These are phyloP conservation scores for Seminavis robusta DNA, from an alignment of 108 stramenopile species.

Conservation along the genomic window DNA sequence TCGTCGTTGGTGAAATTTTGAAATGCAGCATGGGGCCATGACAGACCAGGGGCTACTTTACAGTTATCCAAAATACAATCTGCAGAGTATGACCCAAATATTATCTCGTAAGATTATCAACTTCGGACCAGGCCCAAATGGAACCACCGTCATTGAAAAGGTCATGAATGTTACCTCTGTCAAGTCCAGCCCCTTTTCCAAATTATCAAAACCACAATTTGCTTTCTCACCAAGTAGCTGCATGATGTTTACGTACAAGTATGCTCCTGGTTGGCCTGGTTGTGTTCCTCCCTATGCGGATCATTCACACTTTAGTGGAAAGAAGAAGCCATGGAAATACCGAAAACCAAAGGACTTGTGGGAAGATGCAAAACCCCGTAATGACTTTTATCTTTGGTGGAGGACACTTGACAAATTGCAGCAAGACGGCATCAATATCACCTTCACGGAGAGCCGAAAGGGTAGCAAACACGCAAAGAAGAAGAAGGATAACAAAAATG, in stretches of 20 bases:
- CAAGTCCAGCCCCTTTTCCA: too few species aligned
- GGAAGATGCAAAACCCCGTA: too few species aligned
- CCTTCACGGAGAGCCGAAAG: too few species aligned
- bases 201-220: background rate
- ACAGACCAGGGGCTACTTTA: conserved; percentile 57
- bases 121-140: background rate
- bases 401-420: too few species aligned
- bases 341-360: too few species aligned
- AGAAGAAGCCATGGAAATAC: conserved; percentile 46
- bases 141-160: background rate
- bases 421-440: too few species aligned
- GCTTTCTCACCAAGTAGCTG: background rate
- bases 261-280: background rate
- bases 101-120: conserved; percentile 2
- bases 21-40: conserved; percentile 10
- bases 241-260: conserved; percentile 1
- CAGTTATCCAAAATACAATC: conserved; percentile 33
- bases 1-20: conserved; percentile 19
- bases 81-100: conserved; percentile 10
- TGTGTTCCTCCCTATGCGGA: conserved; percentile 28
- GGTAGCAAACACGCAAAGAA: too few species aligned
- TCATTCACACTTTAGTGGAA: conserved; percentile 36
- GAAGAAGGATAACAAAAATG: too few species aligned
- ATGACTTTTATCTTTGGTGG: too few species aligned
- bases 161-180: background rate